Base-by-base conservation (phyloP, 495 filamentous ascomycete species). In the Xylaria sp. region DNA sequence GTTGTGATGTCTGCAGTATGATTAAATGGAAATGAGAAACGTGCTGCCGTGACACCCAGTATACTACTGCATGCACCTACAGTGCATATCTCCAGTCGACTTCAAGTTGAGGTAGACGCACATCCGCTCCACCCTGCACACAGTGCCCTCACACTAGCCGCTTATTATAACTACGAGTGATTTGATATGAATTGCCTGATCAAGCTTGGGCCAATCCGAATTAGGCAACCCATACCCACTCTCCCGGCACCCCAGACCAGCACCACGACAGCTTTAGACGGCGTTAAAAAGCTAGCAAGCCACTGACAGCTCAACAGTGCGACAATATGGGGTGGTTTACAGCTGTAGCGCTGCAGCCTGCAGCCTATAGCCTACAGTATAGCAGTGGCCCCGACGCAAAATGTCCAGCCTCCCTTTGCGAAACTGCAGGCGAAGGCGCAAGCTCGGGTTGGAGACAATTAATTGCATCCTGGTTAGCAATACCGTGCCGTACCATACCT, bases 381-480 rank as follows among this genome's bases (percentile, higher is more conserved):
- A 35, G 57, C 31, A 29, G 57, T 33, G 33, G 57, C 57, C 57
- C 57, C 57, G 33, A 37, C 57, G 31, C 52, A 55, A 46, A 67
- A 67, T 41, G 65, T 55, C 65, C 66, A 68, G 52, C 52, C 52
- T 64, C 69, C 68, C 26, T 55, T 48, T 70, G 59, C 61, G 68
- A 70, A 70, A 70, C 33, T 21, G n/a, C n/a, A n/a, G n/a, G n/a
- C n/a, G 50, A 55, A 48, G 66, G 66, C 66, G 66, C 66, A 59
- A 61, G 66, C 66, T 68, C 43, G 52, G 66, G 66, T 68, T 68
- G 66, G 66, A 53, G 66, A 68, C 66, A 68, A 68, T 58, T 44
- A 31, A 67, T 31, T 57, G 19, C 48, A 67, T 44, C 64, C 53
- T 68, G 17, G 15, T 46, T 46, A 37, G 37, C 37, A 43, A 41